Conservation (phyloP, 192 early-diverging fungal genomes). For the Gonapodya sp. region DNA sequence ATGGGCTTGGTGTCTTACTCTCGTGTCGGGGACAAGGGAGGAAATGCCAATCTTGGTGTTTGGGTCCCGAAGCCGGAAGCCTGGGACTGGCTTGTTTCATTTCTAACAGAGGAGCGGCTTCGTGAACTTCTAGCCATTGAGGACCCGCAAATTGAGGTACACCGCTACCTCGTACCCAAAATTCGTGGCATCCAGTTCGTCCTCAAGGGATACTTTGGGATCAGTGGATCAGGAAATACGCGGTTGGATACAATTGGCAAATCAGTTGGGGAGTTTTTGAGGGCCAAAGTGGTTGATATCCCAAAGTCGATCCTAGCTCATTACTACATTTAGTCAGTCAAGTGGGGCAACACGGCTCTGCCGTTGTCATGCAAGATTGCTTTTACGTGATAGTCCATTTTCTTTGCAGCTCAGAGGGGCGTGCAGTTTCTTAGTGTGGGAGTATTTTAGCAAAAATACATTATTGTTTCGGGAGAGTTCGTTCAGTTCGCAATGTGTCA, state of each 20-base stretch:
- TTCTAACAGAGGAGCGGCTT: neutral
- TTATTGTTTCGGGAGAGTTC: too few relatives aligned
- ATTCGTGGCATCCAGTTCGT: neutral
- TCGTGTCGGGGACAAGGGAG: conserved; percentile 2
- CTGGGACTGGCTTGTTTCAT: neutral
- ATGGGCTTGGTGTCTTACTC: neutral
- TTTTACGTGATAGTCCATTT: too few relatives aligned
- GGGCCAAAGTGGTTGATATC: conserved; percentile 3
- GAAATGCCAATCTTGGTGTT: neutral
- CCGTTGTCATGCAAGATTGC: too few relatives aligned
- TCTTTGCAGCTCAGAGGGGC: too few relatives aligned
- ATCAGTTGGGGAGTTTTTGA: neutral
- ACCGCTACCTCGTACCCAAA: neutral
- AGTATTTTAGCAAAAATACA: too few relatives aligned
- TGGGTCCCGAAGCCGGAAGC: neutral
- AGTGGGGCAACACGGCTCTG: too few relatives aligned
- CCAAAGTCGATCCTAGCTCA: neutral
- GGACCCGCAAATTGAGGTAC: neutral
- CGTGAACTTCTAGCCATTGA: neutral
- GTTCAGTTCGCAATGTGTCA: too few relatives aligned
- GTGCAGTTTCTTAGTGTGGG: too few relatives aligned
- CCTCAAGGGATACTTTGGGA: neutral
- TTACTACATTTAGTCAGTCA: neutral
- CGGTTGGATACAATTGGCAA: neutral
- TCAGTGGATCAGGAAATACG: neutral